Evolutionary conservation across 441 rosid species (phyloP), one percentile per base, ranked within the genome.

Genomic region (Bruguiera hainesii): DNA sequence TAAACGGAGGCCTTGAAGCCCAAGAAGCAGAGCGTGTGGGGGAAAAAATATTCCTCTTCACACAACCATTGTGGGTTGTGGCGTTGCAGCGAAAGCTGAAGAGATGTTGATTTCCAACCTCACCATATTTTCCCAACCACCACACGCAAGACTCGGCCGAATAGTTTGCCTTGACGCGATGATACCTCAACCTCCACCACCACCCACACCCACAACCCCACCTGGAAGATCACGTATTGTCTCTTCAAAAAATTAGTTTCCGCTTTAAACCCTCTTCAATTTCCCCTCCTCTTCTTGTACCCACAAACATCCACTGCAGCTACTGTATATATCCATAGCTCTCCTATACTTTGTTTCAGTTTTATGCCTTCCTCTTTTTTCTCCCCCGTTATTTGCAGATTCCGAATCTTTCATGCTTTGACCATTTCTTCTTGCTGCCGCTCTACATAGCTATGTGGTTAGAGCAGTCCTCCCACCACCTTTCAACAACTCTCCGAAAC

Each of bases 141-240:
- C 75, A 30, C 63, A 42, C 48, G 66, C 62, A 60, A 60, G 53
- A 52, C 60, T 6, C 28, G 39, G 50, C 52, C 70, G 39, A 56
- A 31, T 63, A 49, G 55, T 62, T 56, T 61, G 57, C 60, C 16
- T 39, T n/a, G 57, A n/a, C n/a, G 15, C 31, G 57, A 55, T 71
- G 70, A 67, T 63, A 73, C 64, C 76, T 72, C 81, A 78, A 79
- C 76, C 20, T 72, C 74, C 72, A 35, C 46, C 11, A 57, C 55
- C 37, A 33, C 37, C 37, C 37, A 31, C 35, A 31, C 5, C 74
- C 72, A 29, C 46, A 57, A 15, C 46, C 18, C 48, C 48, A 42
- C 48, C 48, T 13, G 48, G 48, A 42, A 42, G 1, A 42, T 11
- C 16, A 42, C 15, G 3, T 29, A 70, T 53, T 57, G 59, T 31